phyloP scores from a whole-genome alignment of 2,329 filamentous ascomycete genomes.

The Colletotrichum sidae region DNA sequence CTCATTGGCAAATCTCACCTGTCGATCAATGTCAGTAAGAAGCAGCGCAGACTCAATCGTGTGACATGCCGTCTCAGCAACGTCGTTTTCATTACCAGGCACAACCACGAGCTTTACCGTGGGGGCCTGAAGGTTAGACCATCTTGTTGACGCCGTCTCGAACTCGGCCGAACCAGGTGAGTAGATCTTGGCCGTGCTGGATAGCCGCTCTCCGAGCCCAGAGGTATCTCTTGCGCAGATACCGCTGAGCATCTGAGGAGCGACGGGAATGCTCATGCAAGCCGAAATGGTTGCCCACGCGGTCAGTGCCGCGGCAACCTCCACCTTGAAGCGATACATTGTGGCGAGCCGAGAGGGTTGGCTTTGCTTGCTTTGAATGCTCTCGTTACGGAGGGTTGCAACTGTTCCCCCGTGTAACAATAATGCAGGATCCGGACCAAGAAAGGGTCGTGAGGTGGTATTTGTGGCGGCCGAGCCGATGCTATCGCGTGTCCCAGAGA shows the following conservation, averaged over 20 bases:
- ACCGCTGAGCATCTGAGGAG: conserved; percentile 28
- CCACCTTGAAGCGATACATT: conserved; percentile 37
- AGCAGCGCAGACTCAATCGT: background rate
- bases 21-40: background rate
- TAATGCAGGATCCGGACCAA: background rate
- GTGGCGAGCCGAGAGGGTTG: background rate
- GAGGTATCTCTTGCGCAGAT: conserved; percentile 38
- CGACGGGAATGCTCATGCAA: conserved; percentile 37
- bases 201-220: conserved; percentile 48
- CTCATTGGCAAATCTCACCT: conserved; percentile 58
- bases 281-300: conserved; percentile 42
- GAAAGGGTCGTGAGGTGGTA: background rate
- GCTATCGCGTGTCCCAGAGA: conserved; percentile 2
- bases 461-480: background rate
- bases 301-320: conserved; percentile 43
- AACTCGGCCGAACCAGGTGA: conserved; percentile 55
- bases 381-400: conserved; percentile 6
- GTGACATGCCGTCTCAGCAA: conserved; percentile 55
- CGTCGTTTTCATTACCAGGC: conserved; percentile 60
- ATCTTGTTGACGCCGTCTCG: conserved; percentile 51
- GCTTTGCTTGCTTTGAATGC: background rate
- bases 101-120: conserved; percentile 59
- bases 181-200: conserved; percentile 54
- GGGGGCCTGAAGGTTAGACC: conserved; percentile 58
- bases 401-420: background rate